Percentiles rank a stretch among this genome's conserved stretches.
Conservation (phyloP, 225 moss, liverwort and hornwort species). For the Ulota crispa region DNA sequence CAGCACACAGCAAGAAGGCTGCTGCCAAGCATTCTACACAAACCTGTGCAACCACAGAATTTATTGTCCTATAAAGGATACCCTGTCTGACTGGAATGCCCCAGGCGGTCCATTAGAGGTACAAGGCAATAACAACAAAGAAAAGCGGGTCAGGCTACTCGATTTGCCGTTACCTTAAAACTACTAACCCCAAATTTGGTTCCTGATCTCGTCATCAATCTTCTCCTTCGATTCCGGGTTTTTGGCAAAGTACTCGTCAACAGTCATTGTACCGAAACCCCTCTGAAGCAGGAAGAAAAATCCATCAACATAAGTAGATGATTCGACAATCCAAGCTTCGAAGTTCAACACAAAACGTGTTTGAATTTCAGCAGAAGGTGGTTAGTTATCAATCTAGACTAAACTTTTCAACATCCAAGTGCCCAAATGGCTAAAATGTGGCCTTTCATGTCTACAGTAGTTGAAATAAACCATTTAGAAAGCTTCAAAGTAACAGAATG, state of each 20-base stretch:
- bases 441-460: neutral
- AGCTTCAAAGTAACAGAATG: neutral
- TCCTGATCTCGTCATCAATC: conserved; percentile 89
- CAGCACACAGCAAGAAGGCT: conserved; percentile 10
- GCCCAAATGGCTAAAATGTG: neutral
- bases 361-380: conserved; percentile 8
- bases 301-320: neutral
- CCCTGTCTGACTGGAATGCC: neutral
- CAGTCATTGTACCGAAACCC: conserved; percentile 65
- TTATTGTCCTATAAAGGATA: conserved; percentile 30
- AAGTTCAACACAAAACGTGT: neutral
- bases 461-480: neutral
- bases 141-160: conserved; percentile 14
- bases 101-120: conserved; percentile 18
- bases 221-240: conserved; percentile 85
- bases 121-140: neutral
- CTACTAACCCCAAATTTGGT: conserved; percentile 75
- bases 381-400: neutral
- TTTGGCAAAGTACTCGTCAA: conserved; percentile 87
- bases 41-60: conserved; percentile 1
- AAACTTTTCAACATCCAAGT: neutral
- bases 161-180: neutral
- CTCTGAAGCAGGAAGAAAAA: conserved; percentile 43
- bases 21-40: conserved; percentile 14
- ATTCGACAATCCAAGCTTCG: neutral